Conservation (phyloP, 495 filamentous ascomycete genomes). For the Penicillium longicatenatum region DNA sequence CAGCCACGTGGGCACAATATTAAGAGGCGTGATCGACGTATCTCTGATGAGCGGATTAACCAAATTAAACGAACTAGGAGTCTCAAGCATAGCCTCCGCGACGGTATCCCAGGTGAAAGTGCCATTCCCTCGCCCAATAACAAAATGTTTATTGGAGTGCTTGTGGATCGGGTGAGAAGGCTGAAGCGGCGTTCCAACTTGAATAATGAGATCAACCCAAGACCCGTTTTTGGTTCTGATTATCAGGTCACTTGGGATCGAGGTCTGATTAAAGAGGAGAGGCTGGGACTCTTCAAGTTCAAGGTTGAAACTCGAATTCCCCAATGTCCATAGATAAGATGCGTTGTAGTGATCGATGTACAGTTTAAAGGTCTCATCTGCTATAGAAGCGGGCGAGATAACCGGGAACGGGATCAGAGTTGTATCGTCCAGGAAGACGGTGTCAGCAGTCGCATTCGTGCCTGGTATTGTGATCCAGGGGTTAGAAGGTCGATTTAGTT, state of each 20-base stretch:
- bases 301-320: conserved; percentile 36
- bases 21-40: conserved; percentile 43
- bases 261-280: conserved; percentile 47
- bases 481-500: conserved; percentile 20
- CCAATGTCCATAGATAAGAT: conserved; percentile 52
- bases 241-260: conserved; percentile 40
- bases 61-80: conserved; percentile 56
- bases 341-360: conserved; percentile 38
- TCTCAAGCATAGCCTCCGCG: conserved; percentile 48
- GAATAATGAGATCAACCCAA: conserved; percentile 61
- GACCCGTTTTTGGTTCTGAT: conserved; percentile 54
- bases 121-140: conserved; percentile 54
- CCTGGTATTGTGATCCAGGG: conserved; percentile 49
- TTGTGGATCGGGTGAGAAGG: conserved; percentile 63
- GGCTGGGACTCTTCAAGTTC: conserved; percentile 42
- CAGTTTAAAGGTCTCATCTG: conserved; percentile 41
- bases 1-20: conserved; percentile 46
- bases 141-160: conserved; percentile 61
- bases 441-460: conserved; percentile 30
- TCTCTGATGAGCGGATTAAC: conserved; percentile 55
- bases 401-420: conserved; percentile 45
- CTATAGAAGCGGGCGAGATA: conserved; percentile 35
- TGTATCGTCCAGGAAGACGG: conserved; percentile 41
- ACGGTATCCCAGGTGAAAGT: conserved; percentile 53
- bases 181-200: conserved; percentile 33